Conservation (phyloP, 2,329 filamentous ascomycete species). For the Aspergillus sp. region DNA sequence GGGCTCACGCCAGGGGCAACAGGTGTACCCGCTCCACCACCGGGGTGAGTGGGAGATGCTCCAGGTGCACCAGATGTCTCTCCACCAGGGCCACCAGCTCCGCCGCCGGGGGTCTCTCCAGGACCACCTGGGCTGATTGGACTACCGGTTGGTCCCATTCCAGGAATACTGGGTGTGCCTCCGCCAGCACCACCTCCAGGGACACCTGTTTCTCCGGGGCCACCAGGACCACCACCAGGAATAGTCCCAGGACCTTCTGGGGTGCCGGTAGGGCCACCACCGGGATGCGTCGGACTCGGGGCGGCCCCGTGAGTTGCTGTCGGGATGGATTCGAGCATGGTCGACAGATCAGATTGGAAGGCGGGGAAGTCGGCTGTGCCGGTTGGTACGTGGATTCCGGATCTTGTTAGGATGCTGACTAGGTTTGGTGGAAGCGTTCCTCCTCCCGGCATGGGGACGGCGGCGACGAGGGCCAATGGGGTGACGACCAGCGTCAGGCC, state of each 20-base stretch:
- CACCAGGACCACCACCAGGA: not conserved
- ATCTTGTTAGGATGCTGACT: not conserved
- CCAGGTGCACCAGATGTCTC: too few relatives aligned
- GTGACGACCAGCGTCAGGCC: conserved; percentile 11
- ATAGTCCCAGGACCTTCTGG: not conserved
- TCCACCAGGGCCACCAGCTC: too few relatives aligned
- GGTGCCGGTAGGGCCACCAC: not conserved
- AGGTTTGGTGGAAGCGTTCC: not conserved
- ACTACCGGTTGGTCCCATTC: too few relatives aligned
- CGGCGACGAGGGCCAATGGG: conserved; percentile 11
- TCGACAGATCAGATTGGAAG: not conserved
- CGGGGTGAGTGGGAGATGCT: not conserved
- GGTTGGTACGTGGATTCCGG: not conserved
- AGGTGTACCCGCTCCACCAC: not conserved
- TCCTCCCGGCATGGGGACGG: not conserved
- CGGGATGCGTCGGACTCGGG: conserved; percentile 4
- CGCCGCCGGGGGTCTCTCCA: not conserved
- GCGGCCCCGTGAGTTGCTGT: conserved; percentile 2
- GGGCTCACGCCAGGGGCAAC: not conserved
- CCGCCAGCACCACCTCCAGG: not conserved
- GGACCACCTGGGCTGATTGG: not conserved
- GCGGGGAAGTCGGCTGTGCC: not conserved
- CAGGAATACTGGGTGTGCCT: not conserved
- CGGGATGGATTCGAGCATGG: not conserved
- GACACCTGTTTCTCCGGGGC: not conserved